Evolutionary conservation across 2,329 filamentous ascomycete genomes (phyloP).

Genomic region (Colletotrichum noveboracense): DNA sequence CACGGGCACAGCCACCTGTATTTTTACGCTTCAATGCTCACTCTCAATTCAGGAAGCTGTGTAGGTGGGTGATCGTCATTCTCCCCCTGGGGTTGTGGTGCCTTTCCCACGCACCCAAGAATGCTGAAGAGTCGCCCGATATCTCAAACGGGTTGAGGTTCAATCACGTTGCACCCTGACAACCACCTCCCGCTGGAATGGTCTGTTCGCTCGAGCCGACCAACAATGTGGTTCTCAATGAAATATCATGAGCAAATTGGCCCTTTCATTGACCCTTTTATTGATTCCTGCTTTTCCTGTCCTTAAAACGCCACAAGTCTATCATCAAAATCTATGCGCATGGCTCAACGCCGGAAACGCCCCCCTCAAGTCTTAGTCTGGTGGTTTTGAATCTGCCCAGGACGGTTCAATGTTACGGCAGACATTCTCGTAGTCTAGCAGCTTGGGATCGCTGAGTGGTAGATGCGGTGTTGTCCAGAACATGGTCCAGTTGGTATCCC

Average conservation of each 20-base stretch:
- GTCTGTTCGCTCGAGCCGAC: neutral
- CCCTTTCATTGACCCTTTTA: neutral
- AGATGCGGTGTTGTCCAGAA: slow-evolving; percentile 89
- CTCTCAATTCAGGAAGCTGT: neutral
- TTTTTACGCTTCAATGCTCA: neutral
- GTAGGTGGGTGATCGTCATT: neutral
- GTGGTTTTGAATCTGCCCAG: slow-evolving; percentile 63
- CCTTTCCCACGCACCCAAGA: neutral
- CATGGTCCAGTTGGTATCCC: slow-evolving; percentile 92
- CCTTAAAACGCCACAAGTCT: neutral
- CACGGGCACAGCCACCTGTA: neutral
- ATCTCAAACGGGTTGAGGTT: neutral
- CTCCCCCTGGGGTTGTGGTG: neutral
- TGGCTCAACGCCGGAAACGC: neutral
- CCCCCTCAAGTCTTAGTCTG: neutral
- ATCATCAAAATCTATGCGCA: neutral
- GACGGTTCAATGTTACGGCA: slow-evolving; percentile 69
- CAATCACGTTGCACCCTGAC: neutral
- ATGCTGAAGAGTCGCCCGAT: neutral
- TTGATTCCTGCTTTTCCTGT: neutral
- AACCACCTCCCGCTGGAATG: neutral
- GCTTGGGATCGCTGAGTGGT: slow-evolving; percentile 56
- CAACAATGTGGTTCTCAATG: neutral
- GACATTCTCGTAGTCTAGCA: slow-evolving; percentile 77
- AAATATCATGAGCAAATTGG: too few relatives aligned